Evolutionary conservation across 176 grass and related monocot species (phyloP), one percentile per base, ranked within the genome.

Genomic region (Phragmites australis): DNA sequence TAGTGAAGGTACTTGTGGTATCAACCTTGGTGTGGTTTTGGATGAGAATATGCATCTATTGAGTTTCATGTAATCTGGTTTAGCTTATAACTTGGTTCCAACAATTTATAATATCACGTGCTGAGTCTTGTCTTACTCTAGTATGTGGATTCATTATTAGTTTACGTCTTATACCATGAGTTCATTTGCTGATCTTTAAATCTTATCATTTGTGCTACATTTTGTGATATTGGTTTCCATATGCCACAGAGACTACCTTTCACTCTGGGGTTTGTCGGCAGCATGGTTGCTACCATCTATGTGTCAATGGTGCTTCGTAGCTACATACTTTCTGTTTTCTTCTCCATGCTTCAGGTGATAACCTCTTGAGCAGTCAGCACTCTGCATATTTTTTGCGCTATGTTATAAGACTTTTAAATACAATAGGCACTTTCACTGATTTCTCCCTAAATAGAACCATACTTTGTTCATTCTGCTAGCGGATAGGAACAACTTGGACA

Each of bases 271-370:
- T 95, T 99, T 89, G 68, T 89, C 11, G 84, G 92, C 72, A 99
- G 90, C 88, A 93, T 99, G 90, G 57, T 88, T 72, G 84, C 87
- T 21, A 99, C 96, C 16, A 91, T 99, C 75, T 99, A 99, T 50
- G 96, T 99, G 54, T 99, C 96, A 55, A 91, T 99, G 92, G 96
- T 95, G 88, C 90, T 95, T 63, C 96, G 91, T 88, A 99, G 92
- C 83, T 99, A 99, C 37, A 59, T 95, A 75, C 92, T 99, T 53
- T 99, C 92, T 50, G 92, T 99, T 88, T 84, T 99, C 86, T 99
- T 99, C 84, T 99, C 96, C 21, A 82, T 82, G 42, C 82, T 99
- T 84, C 96, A 95, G 90, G 96, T 98, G 53, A 80, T 66, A 71
- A 72, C 52, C 76, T 61, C 68, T 67, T 31, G n/a, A n/a, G n/a